A percentile compares a stretch with the other conserved stretches of the same genome.
Evolutionary conservation across 179 eudicot species (phyloP).

Genomic region (Sideroxylon spinosum): DNA sequence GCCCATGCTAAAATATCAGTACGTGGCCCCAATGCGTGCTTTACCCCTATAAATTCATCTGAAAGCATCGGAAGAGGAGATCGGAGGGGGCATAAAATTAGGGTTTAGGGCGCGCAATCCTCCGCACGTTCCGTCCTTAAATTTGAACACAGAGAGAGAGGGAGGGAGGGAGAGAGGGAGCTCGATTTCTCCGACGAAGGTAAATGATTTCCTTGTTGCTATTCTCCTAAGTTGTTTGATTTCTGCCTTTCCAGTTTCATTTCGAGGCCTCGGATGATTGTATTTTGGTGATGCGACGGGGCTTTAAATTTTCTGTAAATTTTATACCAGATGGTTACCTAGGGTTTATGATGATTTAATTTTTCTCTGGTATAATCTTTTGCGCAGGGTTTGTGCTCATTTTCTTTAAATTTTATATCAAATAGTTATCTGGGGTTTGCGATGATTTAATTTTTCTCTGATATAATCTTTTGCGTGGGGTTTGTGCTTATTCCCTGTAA

Average conservation of each 20-base stretch:
- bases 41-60: too few relatives aligned
- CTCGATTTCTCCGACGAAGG: slow-evolving; percentile 6
- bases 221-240: not conserved
- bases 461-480: not conserved
- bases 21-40: too few relatives aligned
- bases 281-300: not conserved
- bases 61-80: too few relatives aligned
- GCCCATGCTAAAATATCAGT: too few relatives aligned
- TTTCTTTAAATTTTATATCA: not conserved
- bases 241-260: not conserved
- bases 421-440: too few relatives aligned
- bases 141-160: not conserved
- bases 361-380: too few relatives aligned
- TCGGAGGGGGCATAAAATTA: not conserved
- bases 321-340: not conserved
- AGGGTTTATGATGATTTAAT: too few relatives aligned
- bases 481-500: not conserved
- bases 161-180: not conserved
- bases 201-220: not conserved
- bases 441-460: too few relatives aligned
- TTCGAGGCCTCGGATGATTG: not conserved
- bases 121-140: not conserved
- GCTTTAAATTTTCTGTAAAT: not conserved
- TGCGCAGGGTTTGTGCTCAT: not conserved
- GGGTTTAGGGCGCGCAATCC: not conserved